Evolutionary conservation across 768 basidiomycete species (phyloP), one percentile per base, ranked within the genome.

Genomic region (Collybiopsis luxurians): DNA sequence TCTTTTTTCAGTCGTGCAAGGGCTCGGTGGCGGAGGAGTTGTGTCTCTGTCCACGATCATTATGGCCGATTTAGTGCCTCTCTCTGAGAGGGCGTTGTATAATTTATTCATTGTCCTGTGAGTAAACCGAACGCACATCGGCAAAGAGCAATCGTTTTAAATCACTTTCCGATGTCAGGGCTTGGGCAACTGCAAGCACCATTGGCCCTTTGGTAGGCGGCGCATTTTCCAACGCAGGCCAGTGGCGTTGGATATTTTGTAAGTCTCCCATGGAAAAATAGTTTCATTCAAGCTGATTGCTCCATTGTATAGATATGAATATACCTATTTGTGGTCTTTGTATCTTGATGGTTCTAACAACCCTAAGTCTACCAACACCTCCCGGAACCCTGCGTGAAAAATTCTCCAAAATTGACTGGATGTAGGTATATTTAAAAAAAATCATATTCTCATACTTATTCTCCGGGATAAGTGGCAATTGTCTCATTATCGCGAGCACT

Each of bases 211-310:
- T 73, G 0, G 60, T 76, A 5, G 73, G 70, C 6, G 75, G 75
- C 0, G 64, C 66, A 24, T 61, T 75, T 7, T 67, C 73, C 13
- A 55, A 62, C 4, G 55, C 52, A 4, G 71, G 70, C 2, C 61
- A 66, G 21, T 76, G 75, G 75, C 64, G 75, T 17, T 77, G 75
- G 76, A 56, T 76, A 19, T 76, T 77, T 62, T 76, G n/a, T n/a
- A n/a, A n/a, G n/a, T n/a, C n/a, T n/a, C n/a, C n/a, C n/a, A n/a
- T n/a, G n/a, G n/a, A n/a, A n/a, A n/a, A n/a, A n/a, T n/a, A n/a
- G n/a, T n/a, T n/a, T n/a, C n/a, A n/a, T n/a, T n/a, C n/a, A n/a
- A n/a, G n/a, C n/a, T n/a, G n/a, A n/a, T n/a, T n/a, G n/a, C n/a
- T n/a, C n/a, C n/a, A n/a, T n/a, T n/a, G n/a, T n/a, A n/a, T n/a